These are phyloP conservation scores for Basidiobolus meristosporus DNA, from an alignment of 371 early-diverging fungal genomes.

Conservation along the genomic window DNA sequence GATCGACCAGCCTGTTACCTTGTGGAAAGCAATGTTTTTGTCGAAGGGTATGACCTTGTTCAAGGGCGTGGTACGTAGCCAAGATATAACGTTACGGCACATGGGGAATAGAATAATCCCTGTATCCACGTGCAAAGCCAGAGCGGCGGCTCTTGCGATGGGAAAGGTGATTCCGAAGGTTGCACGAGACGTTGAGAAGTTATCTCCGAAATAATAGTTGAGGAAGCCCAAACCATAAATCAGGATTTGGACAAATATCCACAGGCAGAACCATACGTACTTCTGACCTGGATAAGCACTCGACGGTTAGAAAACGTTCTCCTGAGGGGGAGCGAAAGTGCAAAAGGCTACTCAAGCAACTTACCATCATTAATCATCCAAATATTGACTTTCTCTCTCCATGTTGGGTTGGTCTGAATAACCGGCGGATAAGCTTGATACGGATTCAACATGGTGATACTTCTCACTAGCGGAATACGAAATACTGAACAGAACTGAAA, in stretches of 20 bases:
- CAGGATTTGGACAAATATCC: constrained; percentile 22
- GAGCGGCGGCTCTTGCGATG: constrained; percentile 37
- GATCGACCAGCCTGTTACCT: constrained; percentile 52
- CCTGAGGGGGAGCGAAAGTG: background rate
- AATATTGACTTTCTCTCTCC: background rate
- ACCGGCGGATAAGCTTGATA: background rate
- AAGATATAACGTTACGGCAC: constrained; percentile 58
- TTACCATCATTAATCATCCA: constrained; percentile 18
- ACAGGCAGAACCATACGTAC: constrained; percentile 20
- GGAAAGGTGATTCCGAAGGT: constrained; percentile 16
- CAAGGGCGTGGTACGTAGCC: constrained; percentile 50
- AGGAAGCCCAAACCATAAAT: constrained; percentile 22
- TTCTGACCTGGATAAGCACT: constrained; percentile 7
- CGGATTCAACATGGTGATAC: constrained; percentile 1
- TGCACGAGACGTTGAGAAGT: constrained; percentile 16
- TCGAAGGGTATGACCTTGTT: constrained; percentile 60
- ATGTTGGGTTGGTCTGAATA: background rate
- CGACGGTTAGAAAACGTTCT: background rate
- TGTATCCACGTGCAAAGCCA: constrained; percentile 42
- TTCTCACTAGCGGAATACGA: too few species aligned
- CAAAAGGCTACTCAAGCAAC: background rate
- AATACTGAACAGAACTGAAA: too few species aligned
- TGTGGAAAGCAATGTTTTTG: constrained; percentile 66
- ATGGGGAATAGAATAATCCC: constrained; percentile 63
- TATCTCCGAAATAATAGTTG: constrained; percentile 25